phyloP scores from a whole-genome alignment of 2,329 filamentous ascomycete species.

The Pestalotiopsis sp. region DNA sequence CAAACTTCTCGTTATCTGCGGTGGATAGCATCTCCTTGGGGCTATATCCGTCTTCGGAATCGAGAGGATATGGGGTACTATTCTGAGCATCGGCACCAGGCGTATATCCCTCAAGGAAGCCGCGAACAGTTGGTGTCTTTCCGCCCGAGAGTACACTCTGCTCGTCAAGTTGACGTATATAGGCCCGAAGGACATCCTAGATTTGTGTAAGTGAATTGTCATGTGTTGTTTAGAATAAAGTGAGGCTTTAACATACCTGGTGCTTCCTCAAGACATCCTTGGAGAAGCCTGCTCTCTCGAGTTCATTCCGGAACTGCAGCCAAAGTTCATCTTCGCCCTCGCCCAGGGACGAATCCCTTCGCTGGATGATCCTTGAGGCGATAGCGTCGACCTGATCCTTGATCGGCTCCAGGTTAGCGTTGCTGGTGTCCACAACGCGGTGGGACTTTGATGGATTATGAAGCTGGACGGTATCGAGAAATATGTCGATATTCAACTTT shows the following conservation, averaged over 20 bases:
- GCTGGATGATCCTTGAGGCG: constrained; percentile 52
- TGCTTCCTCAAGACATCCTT: constrained; percentile 56
- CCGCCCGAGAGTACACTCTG: constrained; percentile 45
- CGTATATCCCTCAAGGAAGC: constrained; percentile 47
- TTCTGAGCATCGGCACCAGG: constrained; percentile 32
- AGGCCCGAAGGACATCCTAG: constrained; percentile 61
- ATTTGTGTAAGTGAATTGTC: constrained; percentile 19
- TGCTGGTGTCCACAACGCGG: constrained; percentile 37
- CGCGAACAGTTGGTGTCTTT: constrained; percentile 52
- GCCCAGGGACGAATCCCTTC: constrained; percentile 38
- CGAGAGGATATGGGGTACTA: constrained; percentile 29
- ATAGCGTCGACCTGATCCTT: constrained; percentile 64
- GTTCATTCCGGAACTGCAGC: constrained; percentile 60
- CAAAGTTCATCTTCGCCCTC: constrained; percentile 56
- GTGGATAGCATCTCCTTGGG: constrained; percentile 38
- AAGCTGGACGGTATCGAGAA: constrained; percentile 60
- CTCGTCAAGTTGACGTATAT: constrained; percentile 62
- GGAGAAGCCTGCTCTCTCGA: constrained; percentile 61
- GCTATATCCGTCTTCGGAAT: constrained; percentile 26
- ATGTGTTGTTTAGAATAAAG: constrained; percentile 9
- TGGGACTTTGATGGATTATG: constrained; percentile 46
- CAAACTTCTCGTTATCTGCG: constrained; percentile 44
- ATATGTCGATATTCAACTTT: constrained; percentile 55
- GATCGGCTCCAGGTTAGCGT: constrained; percentile 52
- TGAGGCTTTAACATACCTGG: constrained; percentile 47